Evolutionary conservation across 768 basidiomycete species (phyloP).

Genomic region (Macrocybe gigantea): DNA sequence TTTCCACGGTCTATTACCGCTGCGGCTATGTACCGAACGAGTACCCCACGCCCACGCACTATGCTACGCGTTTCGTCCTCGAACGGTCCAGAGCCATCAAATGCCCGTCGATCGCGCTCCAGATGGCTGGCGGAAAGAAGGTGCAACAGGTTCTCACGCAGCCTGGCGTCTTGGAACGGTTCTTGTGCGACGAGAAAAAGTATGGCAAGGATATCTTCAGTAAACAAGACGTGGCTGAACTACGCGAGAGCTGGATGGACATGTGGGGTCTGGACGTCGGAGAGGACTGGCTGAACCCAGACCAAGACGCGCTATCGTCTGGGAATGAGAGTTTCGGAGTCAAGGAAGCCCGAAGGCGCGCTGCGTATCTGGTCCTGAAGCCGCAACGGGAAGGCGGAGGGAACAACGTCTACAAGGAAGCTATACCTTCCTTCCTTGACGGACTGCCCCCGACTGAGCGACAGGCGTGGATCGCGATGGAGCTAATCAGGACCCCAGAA

Average conservation of each 20-base stretch:
- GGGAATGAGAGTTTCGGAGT: slow-evolving; percentile 36
- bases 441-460: slow-evolving; percentile 53
- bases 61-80: slow-evolving; percentile 67
- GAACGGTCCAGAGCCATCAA: slow-evolving; percentile 87
- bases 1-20: slow-evolving; percentile 88
- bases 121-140: slow-evolving; percentile 96
- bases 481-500: slow-evolving; percentile 75
- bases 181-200: slow-evolving; percentile 42
- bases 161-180: slow-evolving; percentile 67
- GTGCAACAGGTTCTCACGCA: slow-evolving; percentile 84
- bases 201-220: slow-evolving; percentile 26
- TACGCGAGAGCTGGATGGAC: slow-evolving; percentile 78
- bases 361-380: slow-evolving; percentile 75
- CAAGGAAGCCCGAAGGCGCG: slow-evolving; percentile 42
- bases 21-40: slow-evolving; percentile 84
- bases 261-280: slow-evolving; percentile 80
- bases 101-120: slow-evolving; percentile 85
- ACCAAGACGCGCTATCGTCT: slow-evolving; percentile 16
- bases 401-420: slow-evolving; percentile 87
- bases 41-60: slow-evolving; percentile 61
- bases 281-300: slow-evolving; percentile 26
- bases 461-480: slow-evolving; percentile 95
- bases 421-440: slow-evolving; percentile 75
- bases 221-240: slow-evolving; percentile 36
- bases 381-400: slow-evolving; percentile 98